These are phyloP conservation scores for Blastomyces emzantsi DNA, from an alignment of 2,329 filamentous ascomycete species.

Conservation along the genomic window DNA sequence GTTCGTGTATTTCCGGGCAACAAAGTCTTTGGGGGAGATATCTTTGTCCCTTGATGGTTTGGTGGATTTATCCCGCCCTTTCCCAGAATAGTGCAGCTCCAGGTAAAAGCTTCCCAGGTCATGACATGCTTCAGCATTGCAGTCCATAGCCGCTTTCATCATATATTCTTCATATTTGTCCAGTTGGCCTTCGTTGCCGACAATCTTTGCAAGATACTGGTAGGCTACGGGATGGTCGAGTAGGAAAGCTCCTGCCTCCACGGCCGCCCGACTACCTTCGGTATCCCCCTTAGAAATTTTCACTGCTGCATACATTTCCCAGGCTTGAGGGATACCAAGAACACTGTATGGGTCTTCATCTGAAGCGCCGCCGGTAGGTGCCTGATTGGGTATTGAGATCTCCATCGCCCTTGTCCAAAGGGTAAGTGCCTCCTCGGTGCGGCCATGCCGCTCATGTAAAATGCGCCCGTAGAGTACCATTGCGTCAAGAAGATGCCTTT, in stretches of 20 bases:
- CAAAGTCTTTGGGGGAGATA: not conserved
- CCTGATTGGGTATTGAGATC: conserved; percentile 4
- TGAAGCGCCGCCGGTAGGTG: not conserved
- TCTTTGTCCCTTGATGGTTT: not conserved
- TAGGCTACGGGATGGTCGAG: conserved; percentile 25
- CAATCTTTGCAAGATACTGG: conserved; percentile 20
- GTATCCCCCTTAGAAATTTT: conserved; percentile 16
- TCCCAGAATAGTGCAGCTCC: conserved; percentile 20
- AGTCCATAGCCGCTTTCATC: conserved; percentile 26
- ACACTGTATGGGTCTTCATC: conserved; percentile 6
- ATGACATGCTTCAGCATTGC: conserved; percentile 24
- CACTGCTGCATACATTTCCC: conserved; percentile 23
- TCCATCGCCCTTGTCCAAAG: conserved; percentile 13
- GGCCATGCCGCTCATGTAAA: conserved; percentile 10
- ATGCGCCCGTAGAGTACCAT: conserved; percentile 13
- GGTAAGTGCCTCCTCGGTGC: conserved; percentile 8
- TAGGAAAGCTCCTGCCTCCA: conserved; percentile 22
- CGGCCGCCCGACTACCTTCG: conserved; percentile 18
- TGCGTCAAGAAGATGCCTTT: conserved; percentile 5
- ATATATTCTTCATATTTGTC: conserved; percentile 29
- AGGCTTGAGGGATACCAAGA: conserved; percentile 19
- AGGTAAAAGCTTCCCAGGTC: conserved; percentile 31
- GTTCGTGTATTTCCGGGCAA: conserved; percentile 8
- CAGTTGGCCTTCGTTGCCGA: conserved; percentile 20
- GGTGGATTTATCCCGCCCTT: not conserved